These are phyloP conservation scores for Stygiomarasmius scandens DNA, from an alignment of 1,284 basidiomycete species.

Conservation along the genomic window DNA sequence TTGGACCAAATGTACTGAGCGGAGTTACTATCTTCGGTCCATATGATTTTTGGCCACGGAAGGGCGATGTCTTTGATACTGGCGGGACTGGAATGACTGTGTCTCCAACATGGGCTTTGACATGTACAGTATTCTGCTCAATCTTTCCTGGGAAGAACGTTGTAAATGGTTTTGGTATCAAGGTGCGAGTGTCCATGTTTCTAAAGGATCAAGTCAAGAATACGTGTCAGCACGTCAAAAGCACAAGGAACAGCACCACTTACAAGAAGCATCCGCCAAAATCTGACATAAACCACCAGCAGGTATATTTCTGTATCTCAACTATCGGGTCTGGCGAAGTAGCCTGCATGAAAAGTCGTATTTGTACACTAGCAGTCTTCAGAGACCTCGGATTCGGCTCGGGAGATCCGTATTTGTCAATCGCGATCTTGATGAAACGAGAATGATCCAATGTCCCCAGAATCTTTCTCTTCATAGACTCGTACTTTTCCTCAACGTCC, in stretches of 20 bases:
- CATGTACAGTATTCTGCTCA: slow-evolving; percentile 4
- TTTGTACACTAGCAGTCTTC: slow-evolving; percentile 12
- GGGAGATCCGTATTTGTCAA: slow-evolving; percentile 15
- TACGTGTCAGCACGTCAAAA: background rate
- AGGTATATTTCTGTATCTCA: slow-evolving; percentile 2
- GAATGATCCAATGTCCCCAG: slow-evolving; percentile 16
- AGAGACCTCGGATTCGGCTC: background rate
- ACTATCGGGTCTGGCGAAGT: slow-evolving; percentile 6
- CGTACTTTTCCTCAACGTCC: slow-evolving; percentile 22
- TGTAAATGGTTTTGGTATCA: slow-evolving; percentile 12
- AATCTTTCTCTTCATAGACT: slow-evolving; percentile 16
- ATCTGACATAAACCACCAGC: slow-evolving; percentile 6
- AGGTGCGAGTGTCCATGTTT: slow-evolving; percentile 11
- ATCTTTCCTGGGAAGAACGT: slow-evolving; percentile 12
- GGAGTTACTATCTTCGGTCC: slow-evolving; percentile 1
- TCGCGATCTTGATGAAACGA: slow-evolving; percentile 12
- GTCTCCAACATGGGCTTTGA: slow-evolving; percentile 9
- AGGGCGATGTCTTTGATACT: slow-evolving; percentile 12
- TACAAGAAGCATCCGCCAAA: slow-evolving; percentile 10
- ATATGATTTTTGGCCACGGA: slow-evolving; percentile 12
- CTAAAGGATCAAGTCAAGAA: background rate
- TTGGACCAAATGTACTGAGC: slow-evolving; percentile 15
- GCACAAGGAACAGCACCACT: background rate
- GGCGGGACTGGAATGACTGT: slow-evolving; percentile 11
- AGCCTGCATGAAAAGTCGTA: slow-evolving; percentile 16